Evolutionary conservation across 305 asterid genomes (phyloP).

Genomic region (Fraxinus angustifolia): DNA sequence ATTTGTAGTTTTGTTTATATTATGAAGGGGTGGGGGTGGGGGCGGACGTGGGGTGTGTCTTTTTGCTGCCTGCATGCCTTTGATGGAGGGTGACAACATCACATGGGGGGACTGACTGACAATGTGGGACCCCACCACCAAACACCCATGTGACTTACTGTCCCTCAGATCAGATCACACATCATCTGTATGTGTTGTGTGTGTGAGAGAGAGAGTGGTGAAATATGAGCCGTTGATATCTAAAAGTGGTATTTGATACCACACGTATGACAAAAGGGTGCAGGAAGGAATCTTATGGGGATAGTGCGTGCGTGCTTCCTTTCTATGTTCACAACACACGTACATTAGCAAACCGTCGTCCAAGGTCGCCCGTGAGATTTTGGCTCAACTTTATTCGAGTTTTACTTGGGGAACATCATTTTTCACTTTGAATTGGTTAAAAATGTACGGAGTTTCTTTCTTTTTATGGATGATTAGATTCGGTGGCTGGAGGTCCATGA

Average conservation of each 20-base stretch:
- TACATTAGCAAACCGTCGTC: neutral
- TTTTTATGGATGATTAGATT: neutral
- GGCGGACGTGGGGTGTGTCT: neutral
- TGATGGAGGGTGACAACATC: conserved; percentile 16
- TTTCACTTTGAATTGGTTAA: neutral
- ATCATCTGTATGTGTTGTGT: neutral
- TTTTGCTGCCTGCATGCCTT: neutral
- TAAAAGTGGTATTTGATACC: neutral
- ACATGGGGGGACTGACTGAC: conserved; percentile 26
- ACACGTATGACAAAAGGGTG: neutral
- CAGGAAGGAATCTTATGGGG: neutral
- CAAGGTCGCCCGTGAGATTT: neutral
- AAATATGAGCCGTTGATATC: neutral
- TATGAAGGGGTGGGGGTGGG: neutral
- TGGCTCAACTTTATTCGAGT: neutral
- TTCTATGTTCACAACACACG: neutral
- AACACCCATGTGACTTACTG: neutral
- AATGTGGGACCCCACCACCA: neutral
- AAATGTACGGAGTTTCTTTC: too few relatives aligned
- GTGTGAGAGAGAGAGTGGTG: neutral
- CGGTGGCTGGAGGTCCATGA: neutral
- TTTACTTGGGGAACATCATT: neutral
- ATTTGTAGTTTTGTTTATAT: conserved; percentile 29
- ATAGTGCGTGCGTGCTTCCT: neutral
- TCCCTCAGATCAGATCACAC: neutral